These are phyloP conservation scores for Mucor irregularis DNA, from an alignment of 371 early-diverging fungal genomes.

Conservation along the genomic window DNA sequence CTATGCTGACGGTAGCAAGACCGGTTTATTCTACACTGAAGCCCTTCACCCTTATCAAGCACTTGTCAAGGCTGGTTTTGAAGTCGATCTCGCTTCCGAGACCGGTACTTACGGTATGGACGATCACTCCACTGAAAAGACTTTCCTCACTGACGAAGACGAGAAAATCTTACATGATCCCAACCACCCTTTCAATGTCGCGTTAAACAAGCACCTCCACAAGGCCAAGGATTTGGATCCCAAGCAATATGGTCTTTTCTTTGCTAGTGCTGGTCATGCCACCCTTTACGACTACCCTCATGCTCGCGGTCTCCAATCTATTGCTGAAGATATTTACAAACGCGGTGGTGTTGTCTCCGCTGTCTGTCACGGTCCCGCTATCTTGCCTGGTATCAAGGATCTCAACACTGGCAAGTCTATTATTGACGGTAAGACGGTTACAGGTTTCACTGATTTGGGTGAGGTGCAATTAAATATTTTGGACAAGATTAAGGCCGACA, in stretches of 20 bases:
- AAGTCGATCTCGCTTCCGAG: constrained; percentile 55
- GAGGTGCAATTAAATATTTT: constrained; percentile 38
- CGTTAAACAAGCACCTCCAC: constrained; percentile 38
- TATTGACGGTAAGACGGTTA: constrained; percentile 42
- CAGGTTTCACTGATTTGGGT: constrained; percentile 52
- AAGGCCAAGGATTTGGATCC: constrained; percentile 52
- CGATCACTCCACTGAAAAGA: constrained; percentile 46
- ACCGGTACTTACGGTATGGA: constrained; percentile 55
- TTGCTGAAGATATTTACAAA: constrained; percentile 50
- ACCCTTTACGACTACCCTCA: constrained; percentile 52
- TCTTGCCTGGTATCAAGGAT: constrained; percentile 48
- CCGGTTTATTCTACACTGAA: constrained; percentile 58
- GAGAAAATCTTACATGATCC: constrained; percentile 34
- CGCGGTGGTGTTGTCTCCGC: constrained; percentile 57
- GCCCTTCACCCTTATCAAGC: constrained; percentile 54
- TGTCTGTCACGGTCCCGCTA: constrained; percentile 59
- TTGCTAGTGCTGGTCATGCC: constrained; percentile 56
- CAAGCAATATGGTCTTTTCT: constrained; percentile 50
- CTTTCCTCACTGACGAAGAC: constrained; percentile 42
- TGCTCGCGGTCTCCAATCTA: constrained; percentile 37
- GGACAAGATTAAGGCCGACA: constrained; percentile 34
- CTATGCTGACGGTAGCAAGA: constrained; percentile 50
- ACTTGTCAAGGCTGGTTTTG: constrained; percentile 45
- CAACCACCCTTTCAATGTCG: constrained; percentile 41
- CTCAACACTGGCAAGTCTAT: constrained; percentile 41